A percentile compares a stretch with the other conserved stretches of the same genome.
phyloP scores from a whole-genome alignment of 1,139 yeast genomes.

The Candida dubliniensis region DNA sequence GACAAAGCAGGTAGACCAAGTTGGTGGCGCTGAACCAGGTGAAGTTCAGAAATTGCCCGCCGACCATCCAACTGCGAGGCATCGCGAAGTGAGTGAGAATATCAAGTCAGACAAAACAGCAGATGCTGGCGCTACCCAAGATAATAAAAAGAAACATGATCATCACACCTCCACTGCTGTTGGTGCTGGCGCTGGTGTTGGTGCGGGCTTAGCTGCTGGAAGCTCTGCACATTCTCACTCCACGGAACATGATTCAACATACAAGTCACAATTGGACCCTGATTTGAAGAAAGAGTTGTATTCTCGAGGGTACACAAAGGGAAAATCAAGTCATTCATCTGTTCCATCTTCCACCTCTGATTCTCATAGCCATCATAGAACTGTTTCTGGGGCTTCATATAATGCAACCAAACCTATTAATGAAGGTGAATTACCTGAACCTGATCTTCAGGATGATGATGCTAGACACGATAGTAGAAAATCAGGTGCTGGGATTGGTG shows the following conservation, averaged over 20 bases:
- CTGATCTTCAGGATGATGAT: neutral
- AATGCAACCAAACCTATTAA: constrained; percentile 12
- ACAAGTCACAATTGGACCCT: constrained; percentile 1
- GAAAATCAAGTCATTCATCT: constrained; percentile 3
- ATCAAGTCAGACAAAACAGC: constrained; percentile 1
- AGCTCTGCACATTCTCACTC: constrained; percentile 5
- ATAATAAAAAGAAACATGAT: neutral
- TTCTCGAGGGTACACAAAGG: constrained; percentile 7
- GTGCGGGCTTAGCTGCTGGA: constrained; percentile 7
- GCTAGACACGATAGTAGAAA: neutral
- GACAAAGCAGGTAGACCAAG: constrained; percentile 10
- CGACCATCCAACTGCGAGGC: constrained; percentile 9
- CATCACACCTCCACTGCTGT: neutral
- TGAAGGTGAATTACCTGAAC: constrained; percentile 5
- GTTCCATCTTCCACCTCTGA: neutral
- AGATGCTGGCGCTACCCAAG: constrained; percentile 1
- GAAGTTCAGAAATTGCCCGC: constrained; percentile 12
- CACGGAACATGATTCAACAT: too few relatives aligned
- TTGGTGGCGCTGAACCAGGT: constrained; percentile 6
- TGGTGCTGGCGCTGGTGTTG: constrained; percentile 7
- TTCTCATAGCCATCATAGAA: constrained; percentile 5
- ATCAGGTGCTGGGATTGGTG: constrained; percentile 11
- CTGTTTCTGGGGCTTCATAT: constrained; percentile 11
- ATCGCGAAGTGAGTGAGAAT: constrained; percentile 7
- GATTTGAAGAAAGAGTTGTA: constrained; percentile 5